Evolutionary conservation across 345 rosid species (phyloP).

Genomic region (Orychophragmus violaceus): DNA sequence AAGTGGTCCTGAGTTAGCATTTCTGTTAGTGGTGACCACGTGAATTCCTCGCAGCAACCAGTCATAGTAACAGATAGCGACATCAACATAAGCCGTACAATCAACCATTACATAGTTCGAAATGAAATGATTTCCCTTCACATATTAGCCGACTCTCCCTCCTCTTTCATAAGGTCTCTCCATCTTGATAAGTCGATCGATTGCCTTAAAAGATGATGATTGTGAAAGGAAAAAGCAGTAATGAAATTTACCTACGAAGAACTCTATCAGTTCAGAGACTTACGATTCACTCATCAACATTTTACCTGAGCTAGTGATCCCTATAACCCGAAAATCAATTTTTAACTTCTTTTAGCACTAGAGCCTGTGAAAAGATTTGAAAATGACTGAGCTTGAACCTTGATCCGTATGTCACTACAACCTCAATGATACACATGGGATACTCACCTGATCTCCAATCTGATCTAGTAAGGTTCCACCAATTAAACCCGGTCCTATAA

Average conservation of each 20-base stretch:
- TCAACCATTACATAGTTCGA: slow-evolving; percentile 90
- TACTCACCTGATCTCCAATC: slow-evolving; percentile 77
- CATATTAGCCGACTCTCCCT: slow-evolving; percentile 65
- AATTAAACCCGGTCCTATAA: slow-evolving; percentile 90
- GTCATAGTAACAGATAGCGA: slow-evolving; percentile 68
- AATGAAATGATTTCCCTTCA: slow-evolving; percentile 81
- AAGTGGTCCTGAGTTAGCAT: slow-evolving; percentile 96
- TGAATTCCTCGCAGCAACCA: slow-evolving; percentile 88
- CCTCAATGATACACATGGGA: background rate
- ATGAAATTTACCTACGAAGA: background rate
- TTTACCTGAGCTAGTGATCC: slow-evolving; percentile 66
- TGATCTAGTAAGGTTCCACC: slow-evolving; percentile 90
- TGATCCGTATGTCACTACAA: background rate
- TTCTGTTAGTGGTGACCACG: slow-evolving; percentile 90
- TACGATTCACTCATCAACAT: slow-evolving; percentile 90
- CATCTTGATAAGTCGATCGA: slow-evolving; percentile 82
- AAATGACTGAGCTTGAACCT: background rate
- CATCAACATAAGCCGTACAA: slow-evolving; percentile 77
- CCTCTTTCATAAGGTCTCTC: slow-evolving; percentile 61
- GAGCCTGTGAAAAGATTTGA: slow-evolving; percentile 49
- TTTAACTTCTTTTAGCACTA: slow-evolving; percentile 89
- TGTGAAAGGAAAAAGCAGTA: background rate
- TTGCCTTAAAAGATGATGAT: slow-evolving; percentile 41
- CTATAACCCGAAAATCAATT: slow-evolving; percentile 95
- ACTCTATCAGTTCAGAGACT: slow-evolving; percentile 27